Evolutionary conservation across 352 stramenopile genomes (phyloP).

Genomic region (Hyaloperonospora arabidopsidis): DNA sequence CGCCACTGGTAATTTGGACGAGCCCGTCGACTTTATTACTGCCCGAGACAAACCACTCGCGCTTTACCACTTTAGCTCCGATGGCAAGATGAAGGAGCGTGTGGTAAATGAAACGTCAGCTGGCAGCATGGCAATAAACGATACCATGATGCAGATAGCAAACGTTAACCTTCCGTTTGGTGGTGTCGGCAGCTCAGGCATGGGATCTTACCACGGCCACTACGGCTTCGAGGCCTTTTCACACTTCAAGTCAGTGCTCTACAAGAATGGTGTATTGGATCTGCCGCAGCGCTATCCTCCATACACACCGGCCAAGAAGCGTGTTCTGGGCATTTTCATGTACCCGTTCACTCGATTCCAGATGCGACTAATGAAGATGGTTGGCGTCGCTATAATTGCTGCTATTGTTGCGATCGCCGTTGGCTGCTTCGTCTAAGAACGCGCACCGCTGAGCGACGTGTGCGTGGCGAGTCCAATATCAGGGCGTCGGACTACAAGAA

Average conservation of each 20-base stretch:
- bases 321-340: slow-evolving; percentile 33
- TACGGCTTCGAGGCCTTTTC: slow-evolving; percentile 75
- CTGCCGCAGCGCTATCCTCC: slow-evolving; percentile 46
- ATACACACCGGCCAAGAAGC: slow-evolving; percentile 32
- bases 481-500: too few relatives aligned
- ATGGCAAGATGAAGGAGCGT: slow-evolving; percentile 32
- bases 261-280: slow-evolving; percentile 56
- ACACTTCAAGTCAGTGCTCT: slow-evolving; percentile 58
- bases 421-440: slow-evolving; percentile 20
- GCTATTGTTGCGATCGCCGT: slow-evolving; percentile 28
- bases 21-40: slow-evolving; percentile 33
- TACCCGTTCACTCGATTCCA: slow-evolving; percentile 42
- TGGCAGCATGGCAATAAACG: slow-evolving; percentile 70
- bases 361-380: slow-evolving; percentile 29
- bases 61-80: slow-evolving; percentile 78
- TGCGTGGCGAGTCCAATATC: too few relatives aligned
- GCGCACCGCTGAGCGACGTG: too few relatives aligned
- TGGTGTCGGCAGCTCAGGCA: slow-evolving; percentile 63
- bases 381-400: slow-evolving; percentile 23
- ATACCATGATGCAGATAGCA: slow-evolving; percentile 67
- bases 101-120: slow-evolving; percentile 44
- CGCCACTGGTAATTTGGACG: slow-evolving; percentile 21
- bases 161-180: slow-evolving; percentile 74
- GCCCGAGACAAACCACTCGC: slow-evolving; percentile 68
- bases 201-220: slow-evolving; percentile 78